A percentile compares a stretch with the other conserved stretches of the same genome.
phyloP scores from a whole-genome alignment of 164 flowering plant species.

The Berberis vulgaris region DNA sequence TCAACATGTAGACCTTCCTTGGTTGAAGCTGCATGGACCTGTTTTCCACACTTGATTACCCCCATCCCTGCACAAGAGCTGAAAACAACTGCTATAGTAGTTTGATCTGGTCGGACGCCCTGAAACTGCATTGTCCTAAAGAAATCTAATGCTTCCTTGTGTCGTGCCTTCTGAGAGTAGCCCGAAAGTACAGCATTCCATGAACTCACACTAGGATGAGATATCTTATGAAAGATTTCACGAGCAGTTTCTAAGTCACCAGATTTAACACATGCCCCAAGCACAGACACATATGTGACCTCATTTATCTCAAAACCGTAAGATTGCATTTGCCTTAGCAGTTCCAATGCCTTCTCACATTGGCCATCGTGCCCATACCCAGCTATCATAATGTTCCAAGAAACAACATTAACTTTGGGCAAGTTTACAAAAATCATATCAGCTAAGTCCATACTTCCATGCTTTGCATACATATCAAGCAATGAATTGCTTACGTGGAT shows the following conservation, averaged over 20 bases:
- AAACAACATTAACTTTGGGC: constrained; percentile 34
- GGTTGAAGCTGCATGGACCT: constrained; percentile 53
- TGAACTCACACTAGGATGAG: constrained; percentile 45
- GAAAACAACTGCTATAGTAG: constrained; percentile 53
- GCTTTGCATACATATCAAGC: constrained; percentile 62
- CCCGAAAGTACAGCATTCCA: constrained; percentile 83
- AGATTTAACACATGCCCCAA: constrained; percentile 52
- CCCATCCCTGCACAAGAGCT: constrained; percentile 64
- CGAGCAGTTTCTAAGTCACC: constrained; percentile 49
- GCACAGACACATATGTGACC: constrained; percentile 52
- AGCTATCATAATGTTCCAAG: constrained; percentile 76
- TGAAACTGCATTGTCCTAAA: constrained; percentile 74
- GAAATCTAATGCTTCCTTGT: constrained; percentile 47
- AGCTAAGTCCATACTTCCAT: constrained; percentile 48
- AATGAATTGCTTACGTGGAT: constrained; percentile 51
- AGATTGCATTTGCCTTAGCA: constrained; percentile 35
- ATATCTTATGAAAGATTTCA: constrained; percentile 36
- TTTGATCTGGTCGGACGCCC: constrained; percentile 44
- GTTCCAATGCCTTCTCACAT: constrained; percentile 34
- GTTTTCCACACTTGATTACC: constrained; percentile 55
- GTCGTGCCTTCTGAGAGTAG: constrained; percentile 41
- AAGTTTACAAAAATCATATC: constrained; percentile 40
- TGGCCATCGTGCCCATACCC: constrained; percentile 48
- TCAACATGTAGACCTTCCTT: constrained; percentile 33
- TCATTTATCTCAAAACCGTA: constrained; percentile 56